Conservation (phyloP, 495 filamentous ascomycete genomes). For the Daldinia vernicosa region DNA sequence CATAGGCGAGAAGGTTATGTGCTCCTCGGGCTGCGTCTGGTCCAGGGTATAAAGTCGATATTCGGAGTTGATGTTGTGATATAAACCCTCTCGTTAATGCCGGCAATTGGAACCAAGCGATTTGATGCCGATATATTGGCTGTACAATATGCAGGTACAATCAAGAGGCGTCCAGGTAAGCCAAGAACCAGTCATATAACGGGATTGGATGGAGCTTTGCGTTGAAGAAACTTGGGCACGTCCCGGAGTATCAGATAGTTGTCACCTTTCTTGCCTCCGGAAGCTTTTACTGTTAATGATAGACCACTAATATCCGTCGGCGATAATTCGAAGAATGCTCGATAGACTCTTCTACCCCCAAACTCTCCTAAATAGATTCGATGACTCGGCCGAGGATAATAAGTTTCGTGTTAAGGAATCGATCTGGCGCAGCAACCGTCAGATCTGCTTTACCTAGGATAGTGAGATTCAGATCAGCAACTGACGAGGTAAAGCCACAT, state of each 20-base stretch:
- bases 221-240: slow-evolving; percentile 11
- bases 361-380: not conserved
- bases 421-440: slow-evolving; percentile 30
- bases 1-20: slow-evolving; percentile 14
- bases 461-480: slow-evolving; percentile 39
- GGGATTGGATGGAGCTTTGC: not conserved
- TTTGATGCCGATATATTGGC: slow-evolving; percentile 26
- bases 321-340: not conserved
- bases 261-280: not conserved
- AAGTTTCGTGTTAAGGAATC: slow-evolving; percentile 21
- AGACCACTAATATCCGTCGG: slow-evolving; percentile 4
- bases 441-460: slow-evolving; percentile 6
- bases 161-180: slow-evolving; percentile 24
- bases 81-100: slow-evolving; percentile 12
- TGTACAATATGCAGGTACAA: slow-evolving; percentile 31
- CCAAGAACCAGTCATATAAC: slow-evolving; percentile 19
- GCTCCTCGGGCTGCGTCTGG: slow-evolving; percentile 14
- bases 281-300: not conserved
- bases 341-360: not conserved
- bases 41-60: slow-evolving; percentile 18
- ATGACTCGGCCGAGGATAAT: slow-evolving; percentile 12
- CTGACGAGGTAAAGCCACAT: slow-evolving; percentile 25
- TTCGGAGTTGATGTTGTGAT: slow-evolving; percentile 17
- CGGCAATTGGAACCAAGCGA: slow-evolving; percentile 16
- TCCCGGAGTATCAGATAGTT: slow-evolving; percentile 21